Base-by-base conservation (phyloP, 257 asterid genomes). In the Thymus mandschuricus region DNA sequence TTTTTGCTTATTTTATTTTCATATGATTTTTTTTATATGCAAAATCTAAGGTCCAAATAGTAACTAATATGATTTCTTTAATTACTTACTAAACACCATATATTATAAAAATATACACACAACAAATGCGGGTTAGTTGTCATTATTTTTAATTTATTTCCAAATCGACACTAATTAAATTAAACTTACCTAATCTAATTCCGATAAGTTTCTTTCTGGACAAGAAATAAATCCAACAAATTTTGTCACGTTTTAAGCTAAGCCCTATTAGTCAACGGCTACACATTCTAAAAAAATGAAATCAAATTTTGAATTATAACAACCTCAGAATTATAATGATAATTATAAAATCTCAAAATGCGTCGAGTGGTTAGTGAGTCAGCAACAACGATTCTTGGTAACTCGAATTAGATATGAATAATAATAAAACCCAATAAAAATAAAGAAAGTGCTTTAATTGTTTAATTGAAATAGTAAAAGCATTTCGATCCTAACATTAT, bases 351-450 rank as follows among this genome's bases (percentile, higher is more conserved):
- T 59, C 21, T 11, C 4, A 43, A n/a, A 8, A 3, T 41, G 41
- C 10, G 69, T 64, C 11, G 51, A 15, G 51, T 44, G 69, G 51
- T 21, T 10, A 21, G 56, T 28, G 69, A 64, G 29, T 64, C 69
- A 44, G 56, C 52, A 29, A 30, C 57, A 49, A 2, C 49, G 44
- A 56, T 12, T 49, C 55, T 7, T 52, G 7, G 40, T 48, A 45
- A 38, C 51, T 62, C 15, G 50, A 46, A 65, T 28, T 52, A 2
- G 28, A 49, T 49, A 49, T n/a, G 15, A 45, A 45, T 48, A 48
- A 12, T 11, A 3, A 44, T 10, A 31, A 10, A 31, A 43, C 38
- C 35, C 6, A 60, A 60, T 21, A 0, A 9, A 54, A 58, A 52
- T 12, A 38, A 64, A 73, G 41, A 8, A 27, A 51, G 49, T 54